phyloP scores from a whole-genome alignment of 345 rosid genomes.

The Conringia planisiliqua region DNA sequence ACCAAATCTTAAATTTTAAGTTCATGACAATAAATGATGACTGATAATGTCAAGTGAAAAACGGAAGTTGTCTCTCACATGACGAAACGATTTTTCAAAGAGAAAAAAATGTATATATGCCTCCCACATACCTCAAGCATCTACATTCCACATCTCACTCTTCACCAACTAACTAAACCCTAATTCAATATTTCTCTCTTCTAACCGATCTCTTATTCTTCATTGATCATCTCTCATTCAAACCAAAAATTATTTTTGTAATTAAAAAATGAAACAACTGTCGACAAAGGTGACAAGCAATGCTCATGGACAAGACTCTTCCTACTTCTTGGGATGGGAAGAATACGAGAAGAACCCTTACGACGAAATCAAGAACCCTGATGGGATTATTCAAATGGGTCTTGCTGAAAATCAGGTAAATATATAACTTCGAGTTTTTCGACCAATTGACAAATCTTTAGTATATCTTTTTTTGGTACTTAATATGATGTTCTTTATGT shows the following conservation, averaged over 20 bases:
- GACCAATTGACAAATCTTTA: not conserved
- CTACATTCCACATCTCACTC: conserved; percentile 12
- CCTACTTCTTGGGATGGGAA: conserved; percentile 76
- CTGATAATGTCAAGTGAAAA: conserved; percentile 9
- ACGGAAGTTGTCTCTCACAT: conserved; percentile 27
- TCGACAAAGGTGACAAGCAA: conserved; percentile 62
- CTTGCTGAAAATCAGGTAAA: conserved; percentile 73
- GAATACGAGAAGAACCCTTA: conserved; percentile 75
- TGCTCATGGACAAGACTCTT: conserved; percentile 70
- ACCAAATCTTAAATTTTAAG: not conserved
- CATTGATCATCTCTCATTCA: conserved; percentile 2
- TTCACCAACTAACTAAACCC: conserved; percentile 23
- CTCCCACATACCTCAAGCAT: conserved; percentile 17
- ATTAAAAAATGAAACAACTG: conserved; percentile 36
- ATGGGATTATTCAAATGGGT: conserved; percentile 77
- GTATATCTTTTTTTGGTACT: not conserved
- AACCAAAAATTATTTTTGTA: not conserved
- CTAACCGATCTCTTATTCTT: not conserved
- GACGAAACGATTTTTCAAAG: not conserved
- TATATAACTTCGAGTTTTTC: not conserved
- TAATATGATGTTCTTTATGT: conserved; percentile 5
- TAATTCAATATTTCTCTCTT: conserved; percentile 9
- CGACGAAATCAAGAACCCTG: conserved; percentile 50
- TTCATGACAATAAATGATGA: conserved; percentile 1
- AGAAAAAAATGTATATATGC: conserved; percentile 3